Base-by-base conservation (phyloP, 2,329 filamentous ascomycete genomes). In the Pseudocercospora pini-densiflorae region DNA sequence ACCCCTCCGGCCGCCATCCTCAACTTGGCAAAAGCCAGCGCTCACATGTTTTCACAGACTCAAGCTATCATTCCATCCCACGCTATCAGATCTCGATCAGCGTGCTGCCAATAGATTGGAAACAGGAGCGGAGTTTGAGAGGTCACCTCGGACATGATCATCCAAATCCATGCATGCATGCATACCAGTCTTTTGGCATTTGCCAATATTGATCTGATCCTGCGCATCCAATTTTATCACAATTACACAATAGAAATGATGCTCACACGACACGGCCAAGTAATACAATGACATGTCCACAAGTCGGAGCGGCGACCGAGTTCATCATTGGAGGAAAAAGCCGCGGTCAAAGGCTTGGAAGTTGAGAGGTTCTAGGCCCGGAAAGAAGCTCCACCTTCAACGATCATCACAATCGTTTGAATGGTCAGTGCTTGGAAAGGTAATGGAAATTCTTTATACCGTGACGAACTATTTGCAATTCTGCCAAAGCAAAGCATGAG, bases 181-280 rank as follows among this genome's bases (percentile, higher is more conserved):
- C 43, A 23, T 49, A 36, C 33, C 33, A 36, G 33, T 36, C 33
- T 36, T 36, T 36, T 36, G 33, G 12, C 33, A 33, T 33, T 33
- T 33, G 31, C 31, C 31, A 33, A 33, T 10, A 33, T 33, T 3
- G 31, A 33, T 33, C 31, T 33, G 12, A 49, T 49, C 45, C 45
- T 49, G 8, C 23, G 8, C 23, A 7, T 49, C 45, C 51, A 29
- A 54, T 54, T n/a, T 27, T 54, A 27, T 29, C 24, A 29, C 49
- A 53, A 53, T 53, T 53, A 53, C 49, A 53, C 49, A 53, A 33
- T 29, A 53, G 49, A 53, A 53, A 23, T 27, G 24, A 23, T 23
- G 12, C 49, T 53, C n/a, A 23, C 23, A 23, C 19, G 23, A 53
- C 49, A 29, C 12, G 21, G 23, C 23, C 23, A 53, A 53, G 23